A percentile compares a stretch with the other conserved stretches of the same genome.
These are phyloP conservation scores for Yarrowia yakushimensis DNA, from an alignment of 805 yeast genomes.

Conservation along the genomic window DNA sequence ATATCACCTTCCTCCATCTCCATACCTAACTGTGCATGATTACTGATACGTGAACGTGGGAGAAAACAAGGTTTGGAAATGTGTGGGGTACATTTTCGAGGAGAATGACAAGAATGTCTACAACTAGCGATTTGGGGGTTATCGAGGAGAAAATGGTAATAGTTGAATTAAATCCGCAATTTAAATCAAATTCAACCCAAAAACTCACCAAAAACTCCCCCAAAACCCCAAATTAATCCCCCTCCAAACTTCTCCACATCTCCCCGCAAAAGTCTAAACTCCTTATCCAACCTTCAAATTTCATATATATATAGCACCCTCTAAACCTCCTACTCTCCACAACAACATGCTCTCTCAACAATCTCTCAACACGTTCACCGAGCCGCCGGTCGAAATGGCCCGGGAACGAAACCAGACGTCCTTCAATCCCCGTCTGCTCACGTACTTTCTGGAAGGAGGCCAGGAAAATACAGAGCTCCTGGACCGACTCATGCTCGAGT, in stretches of 20 bases:
- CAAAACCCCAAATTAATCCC: neutral
- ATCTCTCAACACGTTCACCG: conserved; percentile 32
- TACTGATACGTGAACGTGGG: conserved; percentile 21
- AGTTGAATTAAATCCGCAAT: too few relatives aligned
- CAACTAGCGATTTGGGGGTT: too few relatives aligned
- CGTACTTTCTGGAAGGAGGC: conserved; percentile 45
- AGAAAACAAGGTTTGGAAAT: neutral
- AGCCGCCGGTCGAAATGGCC: conserved; percentile 39
- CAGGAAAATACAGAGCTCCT: conserved; percentile 40
- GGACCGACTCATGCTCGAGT: conserved; percentile 42
- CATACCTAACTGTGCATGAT: too few relatives aligned
- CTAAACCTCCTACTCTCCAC: neutral
- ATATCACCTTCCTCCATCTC: too few relatives aligned
- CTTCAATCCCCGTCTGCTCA: conserved; percentile 42
- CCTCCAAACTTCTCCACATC: neutral
- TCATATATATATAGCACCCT: neutral
- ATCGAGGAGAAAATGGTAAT: too few relatives aligned
- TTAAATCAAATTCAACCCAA: too few relatives aligned
- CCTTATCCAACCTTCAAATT: neutral
- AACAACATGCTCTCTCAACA: neutral
- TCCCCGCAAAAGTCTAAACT: conserved; percentile 7
- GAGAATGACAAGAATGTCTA: neutral
- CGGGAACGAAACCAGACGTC: conserved; percentile 41
- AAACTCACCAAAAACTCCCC: too few relatives aligned
- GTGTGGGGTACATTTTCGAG: neutral